These are phyloP conservation scores for Kazachstania taianensis DNA, from an alignment of 805 yeast genomes.

Conservation along the genomic window DNA sequence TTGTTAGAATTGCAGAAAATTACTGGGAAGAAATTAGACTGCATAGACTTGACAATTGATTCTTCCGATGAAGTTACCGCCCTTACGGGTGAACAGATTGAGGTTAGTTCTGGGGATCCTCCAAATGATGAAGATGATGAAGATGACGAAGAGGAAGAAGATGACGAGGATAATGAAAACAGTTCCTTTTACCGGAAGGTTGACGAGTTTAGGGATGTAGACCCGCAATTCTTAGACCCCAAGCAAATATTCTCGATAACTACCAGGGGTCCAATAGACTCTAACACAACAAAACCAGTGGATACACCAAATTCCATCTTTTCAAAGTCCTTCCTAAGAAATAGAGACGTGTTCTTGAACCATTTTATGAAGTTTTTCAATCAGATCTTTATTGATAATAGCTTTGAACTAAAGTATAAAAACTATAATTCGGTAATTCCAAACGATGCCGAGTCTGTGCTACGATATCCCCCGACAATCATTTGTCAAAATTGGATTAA, in stretches of 20 bases:
- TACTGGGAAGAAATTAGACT: slow-evolving; percentile 19
- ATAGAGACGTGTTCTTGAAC: slow-evolving; percentile 18
- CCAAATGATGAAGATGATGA: slow-evolving; percentile 5
- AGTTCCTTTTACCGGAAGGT: slow-evolving; percentile 2
- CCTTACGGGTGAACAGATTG: background rate
- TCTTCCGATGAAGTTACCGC: background rate
- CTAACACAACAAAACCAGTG: too few species aligned
- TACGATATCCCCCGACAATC: slow-evolving; percentile 15
- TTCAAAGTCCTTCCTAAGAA: slow-evolving; percentile 13
- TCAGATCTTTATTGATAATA: background rate
- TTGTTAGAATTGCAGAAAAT: slow-evolving; percentile 23
- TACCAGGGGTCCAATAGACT: slow-evolving; percentile 5
- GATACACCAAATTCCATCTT: slow-evolving; percentile 21
- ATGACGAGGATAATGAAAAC: slow-evolving; percentile 2
- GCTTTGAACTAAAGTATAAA: background rate
- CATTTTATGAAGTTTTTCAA: slow-evolving; percentile 15
- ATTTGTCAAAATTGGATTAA: slow-evolving; percentile 14
- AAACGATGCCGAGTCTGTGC: slow-evolving; percentile 3
- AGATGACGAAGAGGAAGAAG: slow-evolving; percentile 3
- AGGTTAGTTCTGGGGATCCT: background rate
- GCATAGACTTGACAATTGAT: slow-evolving; percentile 11
- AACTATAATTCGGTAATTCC: too few species aligned
- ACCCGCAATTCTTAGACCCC: slow-evolving; percentile 22
- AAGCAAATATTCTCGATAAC: slow-evolving; percentile 16
- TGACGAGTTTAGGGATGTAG: slow-evolving; percentile 22